A percentile compares a stretch with the other conserved stretches of the same genome.
phyloP scores from a whole-genome alignment of 1,284 basidiomycete species.

The Rhodofomes roseus region DNA sequence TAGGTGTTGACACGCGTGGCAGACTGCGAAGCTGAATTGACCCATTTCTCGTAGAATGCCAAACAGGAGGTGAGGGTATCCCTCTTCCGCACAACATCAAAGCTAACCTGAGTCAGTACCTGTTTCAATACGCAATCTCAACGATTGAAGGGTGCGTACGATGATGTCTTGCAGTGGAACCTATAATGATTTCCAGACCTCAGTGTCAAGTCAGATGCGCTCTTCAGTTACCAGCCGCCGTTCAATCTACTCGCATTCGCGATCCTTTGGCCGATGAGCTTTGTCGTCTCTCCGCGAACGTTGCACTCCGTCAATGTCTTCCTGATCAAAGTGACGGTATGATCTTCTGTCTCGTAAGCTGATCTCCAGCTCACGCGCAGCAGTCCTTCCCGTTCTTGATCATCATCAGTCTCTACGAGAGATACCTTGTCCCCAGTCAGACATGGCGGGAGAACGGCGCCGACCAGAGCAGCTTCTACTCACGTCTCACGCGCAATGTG shows the following conservation, averaged over 20 bases:
- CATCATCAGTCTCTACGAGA: constrained; percentile 78
- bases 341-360: constrained; percentile 6
- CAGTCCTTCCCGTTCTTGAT: constrained; percentile 79
- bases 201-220: constrained; percentile 81
- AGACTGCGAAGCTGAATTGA: background rate
- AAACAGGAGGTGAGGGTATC: constrained; percentile 65
- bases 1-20: constrained; percentile 33
- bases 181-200: background rate
- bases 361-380: background rate
- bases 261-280: constrained; percentile 75
- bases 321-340: constrained; percentile 72
- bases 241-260: constrained; percentile 80
- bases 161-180: background rate
- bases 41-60: constrained; percentile 54
- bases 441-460: constrained; percentile 47
- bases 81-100: too few relatives aligned
- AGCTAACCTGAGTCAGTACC: too few relatives aligned
- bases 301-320: constrained; percentile 82
- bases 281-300: constrained; percentile 64
- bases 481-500: constrained; percentile 62
- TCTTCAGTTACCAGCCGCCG: constrained; percentile 90
- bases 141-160: constrained; percentile 79
- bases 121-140: constrained; percentile 84
- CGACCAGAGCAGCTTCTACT: constrained; percentile 54
- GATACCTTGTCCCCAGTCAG: constrained; percentile 53